Conservation (phyloP, 805 yeast species). For the Wickerhamiella azymoides region DNA sequence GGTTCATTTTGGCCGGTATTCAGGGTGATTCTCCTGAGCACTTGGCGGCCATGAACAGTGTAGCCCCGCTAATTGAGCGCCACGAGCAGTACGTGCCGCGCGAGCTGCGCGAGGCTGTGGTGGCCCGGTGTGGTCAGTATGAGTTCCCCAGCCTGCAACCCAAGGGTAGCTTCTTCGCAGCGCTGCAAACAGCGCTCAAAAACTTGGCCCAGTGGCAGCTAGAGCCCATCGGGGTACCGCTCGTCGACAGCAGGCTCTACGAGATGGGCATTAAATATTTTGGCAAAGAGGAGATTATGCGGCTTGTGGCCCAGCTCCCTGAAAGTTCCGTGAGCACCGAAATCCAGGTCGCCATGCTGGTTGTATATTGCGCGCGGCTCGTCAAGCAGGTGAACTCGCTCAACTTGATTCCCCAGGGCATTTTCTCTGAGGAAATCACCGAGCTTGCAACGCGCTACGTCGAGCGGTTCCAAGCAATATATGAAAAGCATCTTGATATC, state of each 20-base stretch:
- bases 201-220: conserved; percentile 7
- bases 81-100: neutral
- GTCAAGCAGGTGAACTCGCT: conserved; percentile 1
- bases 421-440: neutral
- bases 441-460: conserved; percentile 3
- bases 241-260: neutral
- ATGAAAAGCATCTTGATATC: neutral
- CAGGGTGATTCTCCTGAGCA: neutral
- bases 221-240: conserved; percentile 4
- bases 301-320: neutral
- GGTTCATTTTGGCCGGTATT: neutral
- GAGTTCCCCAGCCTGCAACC: conserved; percentile 1
- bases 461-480: conserved; percentile 1
- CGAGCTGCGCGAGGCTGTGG: neutral
- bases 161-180: conserved; percentile 1
- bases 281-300: conserved; percentile 3
- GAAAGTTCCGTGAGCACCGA: neutral
- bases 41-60: neutral
- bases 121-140: neutral
- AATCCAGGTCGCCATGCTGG: conserved; percentile 7
- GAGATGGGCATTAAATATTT: conserved; percentile 2
- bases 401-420: neutral
- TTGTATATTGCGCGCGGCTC: conserved; percentile 3
- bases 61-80: neutral
- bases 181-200: neutral